Base-by-base conservation (phyloP, 2,329 filamentous ascomycete genomes). In the Cladophialophora exuberans region DNA sequence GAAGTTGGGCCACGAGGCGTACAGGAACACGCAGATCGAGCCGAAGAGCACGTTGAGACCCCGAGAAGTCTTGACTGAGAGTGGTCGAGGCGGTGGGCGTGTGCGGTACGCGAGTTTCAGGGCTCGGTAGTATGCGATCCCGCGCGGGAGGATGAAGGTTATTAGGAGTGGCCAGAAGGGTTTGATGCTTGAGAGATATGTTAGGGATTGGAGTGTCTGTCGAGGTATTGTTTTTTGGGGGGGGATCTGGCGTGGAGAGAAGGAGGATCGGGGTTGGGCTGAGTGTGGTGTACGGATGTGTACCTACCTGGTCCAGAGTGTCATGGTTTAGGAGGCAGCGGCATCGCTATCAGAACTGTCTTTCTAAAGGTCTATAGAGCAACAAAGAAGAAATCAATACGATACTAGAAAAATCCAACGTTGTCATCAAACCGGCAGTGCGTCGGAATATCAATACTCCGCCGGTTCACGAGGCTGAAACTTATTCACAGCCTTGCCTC, bases 41-140 rank as follows among this genome's bases (percentile, higher is more conserved):
- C 82, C 67, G 70, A 83, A 80, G 56, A 84, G 67, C 63, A 83
- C 66, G 53, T 78, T 78, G 39, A 78, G 63, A 5, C 73, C 72
- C 26, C 70, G 70, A 30, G 65, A 57, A 20, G 73, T 69, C 26
- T 65, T 64, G 10, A 64, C 39, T 3, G 72, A 69, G 1, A 75
- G 61, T 18, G 71, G 69, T 15, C 70, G 66, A 1, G 72, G 70
- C 23, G 70, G 66, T 6, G 71, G 73, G 17, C 70, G 69, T 10
- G 64, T 66, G 7, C 61, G 51, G 47, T 61, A 52, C 2, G 64
- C 60, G 3, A 50, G 53, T 49, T 61, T 64, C 9, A 65, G 36
- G 1, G 61, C 54, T 10, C 59, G 50, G 49, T 57, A 60, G 48
- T 65, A 63, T 25, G 56, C 53, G 36, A 65, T 49, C 2, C 56